Percentiles rank a stretch among this genome's conserved stretches.
These are phyloP conservation scores for Cryptomeria japonica DNA, from an alignment of 75 land plant species.

Conservation along the genomic window DNA sequence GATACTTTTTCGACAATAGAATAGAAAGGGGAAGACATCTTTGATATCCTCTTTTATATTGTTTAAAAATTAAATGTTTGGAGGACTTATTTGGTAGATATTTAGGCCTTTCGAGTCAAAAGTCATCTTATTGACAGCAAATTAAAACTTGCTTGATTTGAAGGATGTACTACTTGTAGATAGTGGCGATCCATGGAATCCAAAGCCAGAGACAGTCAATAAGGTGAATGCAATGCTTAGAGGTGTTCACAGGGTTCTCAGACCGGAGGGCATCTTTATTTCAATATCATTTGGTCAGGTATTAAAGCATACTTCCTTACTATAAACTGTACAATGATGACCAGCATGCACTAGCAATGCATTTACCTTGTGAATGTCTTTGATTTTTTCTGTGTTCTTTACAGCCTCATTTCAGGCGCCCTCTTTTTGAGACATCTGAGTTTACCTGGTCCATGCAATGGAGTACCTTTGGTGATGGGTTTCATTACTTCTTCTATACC, in stretches of 20 bases:
- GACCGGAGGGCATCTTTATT: slow-evolving; percentile 76
- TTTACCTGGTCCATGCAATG: slow-evolving; percentile 87
- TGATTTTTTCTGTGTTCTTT: slow-evolving; percentile 6
- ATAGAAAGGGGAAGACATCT: not conserved
- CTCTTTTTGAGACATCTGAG: slow-evolving; percentile 58
- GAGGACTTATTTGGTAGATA: not conserved
- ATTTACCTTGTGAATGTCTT: not conserved
- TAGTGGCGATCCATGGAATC: slow-evolving; percentile 97
- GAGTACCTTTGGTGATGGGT: slow-evolving; percentile 86
- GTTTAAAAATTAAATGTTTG: not conserved
- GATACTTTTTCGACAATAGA: not conserved
- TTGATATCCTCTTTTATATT: not conserved
- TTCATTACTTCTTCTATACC: slow-evolving; percentile 92
- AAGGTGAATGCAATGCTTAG: slow-evolving; percentile 73
- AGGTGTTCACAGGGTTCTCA: slow-evolving; percentile 81
- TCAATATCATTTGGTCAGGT: slow-evolving; percentile 98
- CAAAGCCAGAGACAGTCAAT: slow-evolving; percentile 47
- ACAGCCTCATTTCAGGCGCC: slow-evolving; percentile 96
- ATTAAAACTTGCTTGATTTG: slow-evolving; percentile 15
- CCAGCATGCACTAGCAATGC: not conserved
- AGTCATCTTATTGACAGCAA: not conserved
- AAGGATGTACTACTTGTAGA: slow-evolving; percentile 97
- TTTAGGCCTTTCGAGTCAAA: not conserved
- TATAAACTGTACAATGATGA: not conserved
- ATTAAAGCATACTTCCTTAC: not conserved